Conservation (phyloP, 1,284 basidiomycete genomes). For the Cutaneotrichosporon cavernicola region DNA sequence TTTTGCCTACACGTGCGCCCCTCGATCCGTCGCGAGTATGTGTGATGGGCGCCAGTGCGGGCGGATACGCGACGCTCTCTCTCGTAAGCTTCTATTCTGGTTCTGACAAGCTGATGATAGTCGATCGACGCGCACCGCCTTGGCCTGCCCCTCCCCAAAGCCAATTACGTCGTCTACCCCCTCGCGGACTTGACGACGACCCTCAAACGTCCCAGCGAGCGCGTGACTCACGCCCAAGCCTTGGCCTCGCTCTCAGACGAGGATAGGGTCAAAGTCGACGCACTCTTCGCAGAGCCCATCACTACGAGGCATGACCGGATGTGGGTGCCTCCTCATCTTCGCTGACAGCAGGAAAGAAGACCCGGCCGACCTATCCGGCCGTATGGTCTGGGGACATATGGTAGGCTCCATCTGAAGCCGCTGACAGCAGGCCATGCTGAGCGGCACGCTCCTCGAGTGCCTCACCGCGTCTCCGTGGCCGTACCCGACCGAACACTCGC, state of each 20-base stretch:
- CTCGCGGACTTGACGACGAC: neutral
- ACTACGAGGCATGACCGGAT: neutral
- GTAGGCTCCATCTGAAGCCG: neutral
- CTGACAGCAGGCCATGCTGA: conserved; percentile 1
- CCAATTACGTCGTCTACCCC: conserved; percentile 11
- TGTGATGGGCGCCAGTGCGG: conserved; percentile 12
- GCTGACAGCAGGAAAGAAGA: conserved; percentile 10
- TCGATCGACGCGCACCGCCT: neutral
- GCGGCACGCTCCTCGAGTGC: conserved; percentile 3
- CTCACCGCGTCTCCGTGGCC: neutral
- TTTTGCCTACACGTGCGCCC: neutral
- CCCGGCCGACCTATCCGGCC: neutral
- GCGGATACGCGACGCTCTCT: neutral
- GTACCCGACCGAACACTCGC: neutral
- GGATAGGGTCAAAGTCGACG: conserved; percentile 4
- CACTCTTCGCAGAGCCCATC: conserved; percentile 8
- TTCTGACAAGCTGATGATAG: neutral
- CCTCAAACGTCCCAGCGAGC: neutral
- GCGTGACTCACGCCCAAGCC: neutral
- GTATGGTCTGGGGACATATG: neutral
- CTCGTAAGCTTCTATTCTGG: neutral
- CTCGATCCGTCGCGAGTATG: conserved; percentile 6
- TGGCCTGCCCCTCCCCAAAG: conserved; percentile 9
- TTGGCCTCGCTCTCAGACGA: neutral
- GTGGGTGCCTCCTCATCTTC: neutral